Evolutionary conservation across 441 rosid species (phyloP), one percentile per base, ranked within the genome.

Genomic region (Theobroma grandiflorum): DNA sequence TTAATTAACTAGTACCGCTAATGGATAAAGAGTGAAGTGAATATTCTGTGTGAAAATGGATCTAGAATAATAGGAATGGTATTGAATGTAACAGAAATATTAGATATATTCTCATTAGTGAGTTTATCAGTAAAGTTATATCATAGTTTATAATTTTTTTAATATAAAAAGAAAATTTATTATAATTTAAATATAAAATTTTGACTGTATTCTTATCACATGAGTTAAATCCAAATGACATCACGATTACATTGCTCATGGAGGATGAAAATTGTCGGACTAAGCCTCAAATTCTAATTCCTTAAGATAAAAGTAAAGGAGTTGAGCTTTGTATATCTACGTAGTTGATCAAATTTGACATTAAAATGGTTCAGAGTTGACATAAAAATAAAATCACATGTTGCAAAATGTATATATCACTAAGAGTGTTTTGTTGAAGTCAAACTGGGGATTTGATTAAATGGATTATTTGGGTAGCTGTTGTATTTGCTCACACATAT

Each of bases 291-390:
- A 62, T 31, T 9, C 63, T 8, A 9, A 14, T 6, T 3, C n/a
- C 4, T 55, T 55, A 55, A 52, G n/a, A 7, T 55, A 18, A 14
- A 59, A 59, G 33, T 11, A 61, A 26, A 61, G 11, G 65, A 26
- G 37, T 61, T 26, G 16, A 61, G 38, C 37, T 26, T 26, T 26
- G 38, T 7, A 10, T 20, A 20, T 2, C 1, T 18, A 14, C 7
- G 8, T 7, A 37, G 69, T 38, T 64, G 69, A 38, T 38, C 47
- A 64, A 64, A 16, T 64, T 64, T 64, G 69, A 64, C 67, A 33
- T 62, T 61, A 10, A 61, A 26, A 12, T n/a, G n/a, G n/a, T n/a
- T 55, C 2, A 15, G 7, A 52, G 20, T 52, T n/a, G 31, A 55
- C 64, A 59, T 14, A 59, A 38, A 8, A 15, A 37, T 64, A 37